Conservation (phyloP, 768 basidiomycete species). For the Tricholoma furcatifolium region DNA sequence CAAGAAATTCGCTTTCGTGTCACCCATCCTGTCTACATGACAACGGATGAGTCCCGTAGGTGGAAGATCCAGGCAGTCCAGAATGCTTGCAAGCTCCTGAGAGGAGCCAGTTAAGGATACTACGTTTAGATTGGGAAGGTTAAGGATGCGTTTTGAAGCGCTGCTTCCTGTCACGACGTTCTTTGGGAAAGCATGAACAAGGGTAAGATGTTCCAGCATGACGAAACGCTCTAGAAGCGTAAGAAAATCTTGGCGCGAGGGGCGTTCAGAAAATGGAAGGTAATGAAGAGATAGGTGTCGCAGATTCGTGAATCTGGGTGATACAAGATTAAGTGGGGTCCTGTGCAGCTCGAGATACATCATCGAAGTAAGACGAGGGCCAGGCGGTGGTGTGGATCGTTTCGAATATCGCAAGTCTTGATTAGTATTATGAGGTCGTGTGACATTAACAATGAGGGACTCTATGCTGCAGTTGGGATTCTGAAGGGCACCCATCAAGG, state of each 20-base stretch:
- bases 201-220: slow-evolving; percentile 32
- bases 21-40: slow-evolving; percentile 26
- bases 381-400: slow-evolving; percentile 27
- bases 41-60: slow-evolving; percentile 23
- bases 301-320: slow-evolving; percentile 33
- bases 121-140: slow-evolving; percentile 26
- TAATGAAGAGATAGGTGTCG: slow-evolving; percentile 34
- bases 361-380: slow-evolving; percentile 28
- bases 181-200: slow-evolving; percentile 33
- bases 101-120: slow-evolving; percentile 33
- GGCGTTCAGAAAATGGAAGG: slow-evolving; percentile 35
- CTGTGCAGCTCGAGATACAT: slow-evolving; percentile 33
- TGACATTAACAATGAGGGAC: slow-evolving; percentile 32
- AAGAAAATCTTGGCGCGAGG: slow-evolving; percentile 30
- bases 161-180: slow-evolving; percentile 16
- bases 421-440: slow-evolving; percentile 17
- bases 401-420: slow-evolving; percentile 21
- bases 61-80: slow-evolving; percentile 29
- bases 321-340: slow-evolving; percentile 36
- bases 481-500: slow-evolving; percentile 31
- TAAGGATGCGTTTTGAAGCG: slow-evolving; percentile 18
- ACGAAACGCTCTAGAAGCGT: slow-evolving; percentile 30
- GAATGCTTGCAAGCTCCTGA: slow-evolving; percentile 26
- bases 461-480: slow-evolving; percentile 34
- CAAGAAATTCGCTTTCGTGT: slow-evolving; percentile 25